phyloP scores from a whole-genome alignment of 257 asterid genomes.

The Jacaranda mimosifolia region DNA sequence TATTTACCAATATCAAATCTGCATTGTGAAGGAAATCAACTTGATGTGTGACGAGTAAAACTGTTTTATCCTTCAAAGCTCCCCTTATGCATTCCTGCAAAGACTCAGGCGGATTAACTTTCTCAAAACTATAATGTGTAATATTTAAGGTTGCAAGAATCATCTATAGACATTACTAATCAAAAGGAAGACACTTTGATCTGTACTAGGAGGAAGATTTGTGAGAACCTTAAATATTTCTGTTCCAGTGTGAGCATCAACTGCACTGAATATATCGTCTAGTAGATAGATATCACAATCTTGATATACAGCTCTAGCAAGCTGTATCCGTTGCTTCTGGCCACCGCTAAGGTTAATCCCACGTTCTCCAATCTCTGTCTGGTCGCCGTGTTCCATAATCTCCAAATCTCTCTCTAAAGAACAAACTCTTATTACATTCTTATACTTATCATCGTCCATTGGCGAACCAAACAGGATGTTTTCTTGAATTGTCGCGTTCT shows the following conservation, averaged over 20 bases:
- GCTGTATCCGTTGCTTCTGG: constrained; percentile 83
- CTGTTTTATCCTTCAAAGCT: constrained; percentile 62
- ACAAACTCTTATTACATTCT: constrained; percentile 58
- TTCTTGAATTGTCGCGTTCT: constrained; percentile 72
- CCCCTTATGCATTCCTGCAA: constrained; percentile 78
- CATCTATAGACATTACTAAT: not conserved
- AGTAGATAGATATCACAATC: constrained; percentile 74
- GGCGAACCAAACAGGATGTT: constrained; percentile 76
- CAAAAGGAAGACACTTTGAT: not conserved
- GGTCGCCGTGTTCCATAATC: constrained; percentile 68
- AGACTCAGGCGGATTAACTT: not conserved
- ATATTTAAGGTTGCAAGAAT: not conserved
- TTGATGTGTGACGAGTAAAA: constrained; percentile 80
- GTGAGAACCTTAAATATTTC: constrained; percentile 71
- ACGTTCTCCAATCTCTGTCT: constrained; percentile 81
- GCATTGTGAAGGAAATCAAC: constrained; percentile 79
- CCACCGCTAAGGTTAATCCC: constrained; percentile 89
- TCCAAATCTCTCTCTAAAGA: constrained; percentile 75
- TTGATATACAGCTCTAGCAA: constrained; percentile 85
- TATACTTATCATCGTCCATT: constrained; percentile 60
- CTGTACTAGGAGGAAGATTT: not conserved
- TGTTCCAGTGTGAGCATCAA: constrained; percentile 92
- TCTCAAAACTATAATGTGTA: not conserved
- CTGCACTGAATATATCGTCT: constrained; percentile 86
- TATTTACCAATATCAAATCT: constrained; percentile 66